Base-by-base conservation (phyloP, 164 flowering plant genomes). In the Stephania yunnanensis region DNA sequence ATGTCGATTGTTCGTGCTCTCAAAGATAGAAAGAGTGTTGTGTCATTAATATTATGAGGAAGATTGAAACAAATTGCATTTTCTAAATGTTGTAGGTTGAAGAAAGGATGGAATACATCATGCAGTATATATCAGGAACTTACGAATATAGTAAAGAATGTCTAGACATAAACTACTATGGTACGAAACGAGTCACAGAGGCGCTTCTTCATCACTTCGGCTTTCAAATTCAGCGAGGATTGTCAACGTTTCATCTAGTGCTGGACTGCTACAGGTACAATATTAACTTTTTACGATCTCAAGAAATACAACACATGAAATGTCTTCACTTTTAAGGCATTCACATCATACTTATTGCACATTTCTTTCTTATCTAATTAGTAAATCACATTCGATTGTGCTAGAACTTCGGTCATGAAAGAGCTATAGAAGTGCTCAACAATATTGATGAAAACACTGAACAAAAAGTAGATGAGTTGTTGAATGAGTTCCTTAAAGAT, bases 131-230 rank as follows among this genome's bases (percentile, higher is more conserved):
- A 13, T 10, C 19, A 53, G 61, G 75, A 84, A 50, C 75, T 72
- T 79, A 79, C 45, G 87, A 85, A 36, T 2, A 45, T 20, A 88
- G 87, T 42, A 79, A 83, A 79, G 83, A 83, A 48, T 83, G 91
- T 75, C 7, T 88, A 36, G 31, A 83, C 73, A 86, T 77, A 46
- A 88, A 90, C 77, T 90, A 88, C 77, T 84, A 84, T 76, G 91
- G 94, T 22, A 75, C 83, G 8, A 90, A 82, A 77, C 81, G 78
- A 72, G 82, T 82, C 80, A 45, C 74, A 46, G 85, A 87, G 82
- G 85, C 86, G 30, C 77, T 85, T 70, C 2, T 87, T 75, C 88
- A 11, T 81, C 86, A 46, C 87, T 90, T 22, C 83, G 84, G 64
- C 72, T 82, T 20, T 88, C 94, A 9, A 80, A 83, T 69, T 84